Base-by-base conservation (phyloP, 140 eudicot genomes). In the Eryngium alpinum region DNA sequence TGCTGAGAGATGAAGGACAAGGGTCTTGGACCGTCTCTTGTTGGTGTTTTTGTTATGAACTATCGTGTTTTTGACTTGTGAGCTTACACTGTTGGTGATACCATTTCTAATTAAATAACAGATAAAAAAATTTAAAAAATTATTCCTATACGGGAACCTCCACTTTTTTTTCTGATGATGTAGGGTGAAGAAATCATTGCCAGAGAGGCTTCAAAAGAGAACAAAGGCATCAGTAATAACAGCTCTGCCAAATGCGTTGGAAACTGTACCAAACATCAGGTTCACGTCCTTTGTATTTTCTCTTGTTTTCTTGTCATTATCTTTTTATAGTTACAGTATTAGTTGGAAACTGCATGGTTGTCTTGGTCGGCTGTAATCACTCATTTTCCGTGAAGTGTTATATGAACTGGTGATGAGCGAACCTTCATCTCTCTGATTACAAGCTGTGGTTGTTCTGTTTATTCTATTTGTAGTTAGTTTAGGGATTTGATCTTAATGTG, bases 221-320 rank as follows among this genome's bases (percentile, higher is more conserved):
- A 89, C 97, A 17, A 91, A 95, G 85, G 83, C 97, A 59, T 89
- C 99, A n/a, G n/a, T n/a, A n/a, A n/a, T 76, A 53, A 93, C 99
- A 10, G 95, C 97, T 72, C 87, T 94, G 77, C 97, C 98, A 9
- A 92, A 92, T 78, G 97, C 97, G 16, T 78, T 94, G 77, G 92
- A 94, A 81, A 88, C n/a, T n/a, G n/a, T n/a, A n/a, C n/a, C n/a
- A n/a, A n/a, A n/a, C 84, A 94, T 97, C 98, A 94, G 98, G 98
- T 94, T 79, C 51, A n/a, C 28, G 29, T 56, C 28, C 79, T 29
- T 80, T 60, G 60, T 77, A 9, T 63, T 38, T 32, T 72, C 28
- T 51, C 72, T 28, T 27, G 31, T 6, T 46, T 4, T 66, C 44
- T 79, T 52, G 46, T 10, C 32, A 63, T 78, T 6, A 16, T 17